phyloP scores from a whole-genome alignment of 176 grass and related monocot species.

The Eleusine indica region DNA sequence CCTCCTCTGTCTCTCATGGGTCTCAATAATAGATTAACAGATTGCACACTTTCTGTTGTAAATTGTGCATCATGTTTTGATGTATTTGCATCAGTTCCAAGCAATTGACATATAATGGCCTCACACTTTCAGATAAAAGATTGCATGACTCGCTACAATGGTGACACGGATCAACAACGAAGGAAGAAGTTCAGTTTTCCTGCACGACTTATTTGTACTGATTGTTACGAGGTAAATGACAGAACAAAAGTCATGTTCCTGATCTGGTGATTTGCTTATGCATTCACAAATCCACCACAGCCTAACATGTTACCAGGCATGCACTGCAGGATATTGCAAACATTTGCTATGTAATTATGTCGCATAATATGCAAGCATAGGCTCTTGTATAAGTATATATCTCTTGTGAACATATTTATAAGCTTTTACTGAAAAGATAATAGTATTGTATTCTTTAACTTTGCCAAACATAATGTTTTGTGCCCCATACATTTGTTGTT shows the following conservation, averaged over 20 bases:
- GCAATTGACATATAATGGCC: background rate
- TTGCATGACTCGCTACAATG: constrained; percentile 91
- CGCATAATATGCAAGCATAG: background rate
- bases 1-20: background rate
- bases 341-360: constrained; percentile 8
- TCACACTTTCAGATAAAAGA: constrained; percentile 74
- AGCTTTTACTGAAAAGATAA: constrained; percentile 11
- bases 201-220: constrained; percentile 91
- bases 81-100: background rate
- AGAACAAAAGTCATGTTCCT: background rate
- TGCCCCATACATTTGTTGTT: background rate
- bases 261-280: background rate
- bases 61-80: background rate
- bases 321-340: background rate
- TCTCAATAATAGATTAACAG: constrained; percentile 8
- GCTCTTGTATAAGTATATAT: background rate
- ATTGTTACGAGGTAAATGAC: constrained; percentile 83
- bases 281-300: background rate
- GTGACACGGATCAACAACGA: constrained; percentile 76
- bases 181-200: constrained; percentile 95
- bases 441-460: constrained; percentile 12
- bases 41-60: background rate
- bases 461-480: background rate
- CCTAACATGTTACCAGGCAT: background rate
- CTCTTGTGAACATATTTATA: constrained; percentile 3